Percentiles rank a stretch among this genome's conserved stretches.
These are phyloP conservation scores for Cokeromyces recurvatus DNA, from an alignment of 371 early-diverging fungal genomes.

Conservation along the genomic window DNA sequence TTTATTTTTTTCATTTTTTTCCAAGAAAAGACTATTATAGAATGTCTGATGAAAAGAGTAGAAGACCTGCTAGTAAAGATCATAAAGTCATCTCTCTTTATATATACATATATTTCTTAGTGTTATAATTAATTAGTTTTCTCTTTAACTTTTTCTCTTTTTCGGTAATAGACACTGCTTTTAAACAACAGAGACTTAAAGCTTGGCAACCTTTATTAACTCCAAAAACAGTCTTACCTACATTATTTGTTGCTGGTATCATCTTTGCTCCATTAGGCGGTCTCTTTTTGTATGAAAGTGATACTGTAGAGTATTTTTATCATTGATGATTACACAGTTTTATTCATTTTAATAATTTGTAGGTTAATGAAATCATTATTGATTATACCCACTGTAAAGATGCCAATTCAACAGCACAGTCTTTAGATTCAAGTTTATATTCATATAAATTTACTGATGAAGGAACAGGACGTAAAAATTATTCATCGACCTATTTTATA, in stretches of 20 bases:
- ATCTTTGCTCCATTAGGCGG: constrained; percentile 86
- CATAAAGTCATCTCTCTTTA: background rate
- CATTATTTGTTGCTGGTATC: constrained; percentile 79
- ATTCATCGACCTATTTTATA: no score
- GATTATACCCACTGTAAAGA: constrained; percentile 79
- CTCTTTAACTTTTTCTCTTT: background rate
- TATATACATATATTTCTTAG: no score
- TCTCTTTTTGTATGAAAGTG: constrained; percentile 57
- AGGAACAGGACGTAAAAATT: constrained; percentile 36
- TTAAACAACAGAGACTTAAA: constrained; percentile 89
- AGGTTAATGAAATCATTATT: constrained; percentile 70
- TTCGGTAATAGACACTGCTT: constrained; percentile 77
- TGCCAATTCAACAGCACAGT: constrained; percentile 10
- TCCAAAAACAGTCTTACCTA: constrained; percentile 83
- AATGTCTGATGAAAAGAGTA: constrained; percentile 42
- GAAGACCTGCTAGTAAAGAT: constrained; percentile 42
- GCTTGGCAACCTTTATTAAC: constrained; percentile 93
- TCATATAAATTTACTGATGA: constrained; percentile 40
- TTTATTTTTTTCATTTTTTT: constrained; percentile 3
- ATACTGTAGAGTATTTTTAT: constrained; percentile 27
- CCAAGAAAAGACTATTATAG: background rate
- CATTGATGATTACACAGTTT: background rate
- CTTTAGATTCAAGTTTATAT: constrained; percentile 18
- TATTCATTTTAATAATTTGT: background rate
- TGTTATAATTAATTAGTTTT: no score